Evolutionary conservation across 2,329 filamentous ascomycete species (phyloP), one percentile per base, ranked within the genome.

Genomic region (Colletotrichum navitas): DNA sequence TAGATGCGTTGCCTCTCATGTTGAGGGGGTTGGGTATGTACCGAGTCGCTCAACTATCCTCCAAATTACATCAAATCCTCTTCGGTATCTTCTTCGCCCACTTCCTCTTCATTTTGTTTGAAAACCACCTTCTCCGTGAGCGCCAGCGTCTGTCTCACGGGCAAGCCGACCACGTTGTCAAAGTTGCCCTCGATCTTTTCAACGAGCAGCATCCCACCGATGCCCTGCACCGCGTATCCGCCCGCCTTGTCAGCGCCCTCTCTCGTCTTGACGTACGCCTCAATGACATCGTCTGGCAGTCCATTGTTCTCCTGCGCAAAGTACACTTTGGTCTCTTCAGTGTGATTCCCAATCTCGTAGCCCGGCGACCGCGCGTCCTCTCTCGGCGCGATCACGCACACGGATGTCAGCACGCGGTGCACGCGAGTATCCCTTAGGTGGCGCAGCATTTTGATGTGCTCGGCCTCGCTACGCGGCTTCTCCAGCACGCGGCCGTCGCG

Each of bases 191-290:
- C 93, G 74, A 99, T 93, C 81, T 88, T 92, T 80, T 98, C 94
- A 16, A 99, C 91, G 68, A 99, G 82, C 71, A 99, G 86, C 79
- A 98, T 91, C 11, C 93, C 92, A 1, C 93, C 96, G 14, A 95
- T 85, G 0, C 95, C 96, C 82, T 99, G 96, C 64, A 99, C 89
- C 1, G 94, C 96, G 81, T 99, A 99, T 0, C 96, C 96, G 2
- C 96, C 96, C 0, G 96, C 96, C 85, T 98, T 99, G 81, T 98
- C 96, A 14, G 90, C 94, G 2, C 96, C 96, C 85, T 99, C 96
- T 66, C 95, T 87, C 29, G 95, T 98, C 78, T 87, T 88, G 69
- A 95, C 92, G 79, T 95, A 95, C 6, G 85, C 89, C 76, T 94
- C 85, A 71, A 98, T 91, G 75, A 97, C 88, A 71, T 97, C 94